phyloP scores from a whole-genome alignment of 78 protist species.

The Dictyostelium citrinum region DNA sequence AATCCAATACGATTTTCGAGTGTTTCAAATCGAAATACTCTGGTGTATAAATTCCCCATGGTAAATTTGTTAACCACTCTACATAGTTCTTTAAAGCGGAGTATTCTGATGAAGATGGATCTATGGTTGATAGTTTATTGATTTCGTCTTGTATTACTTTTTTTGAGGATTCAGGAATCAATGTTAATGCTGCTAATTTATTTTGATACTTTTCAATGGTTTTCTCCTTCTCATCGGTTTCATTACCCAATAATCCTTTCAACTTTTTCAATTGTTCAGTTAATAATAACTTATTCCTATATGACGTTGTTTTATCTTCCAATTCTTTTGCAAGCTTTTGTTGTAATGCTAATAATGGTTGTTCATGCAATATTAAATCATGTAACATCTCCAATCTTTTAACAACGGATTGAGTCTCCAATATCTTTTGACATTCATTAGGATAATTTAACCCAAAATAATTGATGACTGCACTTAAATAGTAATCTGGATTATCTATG shows the following conservation, averaged over 20 bases:
- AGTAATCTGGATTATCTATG: constrained; percentile 8
- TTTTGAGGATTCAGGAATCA: constrained; percentile 32
- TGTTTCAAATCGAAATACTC: constrained; percentile 54
- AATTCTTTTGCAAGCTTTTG: constrained; percentile 10
- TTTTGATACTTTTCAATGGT: constrained; percentile 79
- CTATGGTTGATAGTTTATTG: constrained; percentile 56
- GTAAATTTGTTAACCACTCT: constrained; percentile 95
- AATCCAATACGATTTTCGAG: constrained; percentile 71
- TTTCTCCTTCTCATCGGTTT: constrained; percentile 88
- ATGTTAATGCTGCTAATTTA: constrained; percentile 11
- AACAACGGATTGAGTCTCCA: constrained; percentile 11
- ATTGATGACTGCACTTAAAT: not conserved
- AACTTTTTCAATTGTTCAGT: constrained; percentile 85
- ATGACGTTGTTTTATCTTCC: constrained; percentile 51
- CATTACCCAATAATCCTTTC: constrained; percentile 89
- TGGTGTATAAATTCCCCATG: constrained; percentile 87
- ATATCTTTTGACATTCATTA: constrained; percentile 31
- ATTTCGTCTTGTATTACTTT: constrained; percentile 76
- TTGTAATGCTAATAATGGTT: not conserved
- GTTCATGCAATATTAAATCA: constrained; percentile 5
- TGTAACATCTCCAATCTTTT: constrained; percentile 17
- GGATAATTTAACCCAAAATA: constrained; percentile 50
- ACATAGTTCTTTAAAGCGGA: constrained; percentile 90
- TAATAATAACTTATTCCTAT: constrained; percentile 74
- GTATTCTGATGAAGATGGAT: constrained; percentile 83